Evolutionary conservation across 2,329 filamentous ascomycete genomes (phyloP), one percentile per base, ranked within the genome.

Genomic region (Colletotrichum acutatum): DNA sequence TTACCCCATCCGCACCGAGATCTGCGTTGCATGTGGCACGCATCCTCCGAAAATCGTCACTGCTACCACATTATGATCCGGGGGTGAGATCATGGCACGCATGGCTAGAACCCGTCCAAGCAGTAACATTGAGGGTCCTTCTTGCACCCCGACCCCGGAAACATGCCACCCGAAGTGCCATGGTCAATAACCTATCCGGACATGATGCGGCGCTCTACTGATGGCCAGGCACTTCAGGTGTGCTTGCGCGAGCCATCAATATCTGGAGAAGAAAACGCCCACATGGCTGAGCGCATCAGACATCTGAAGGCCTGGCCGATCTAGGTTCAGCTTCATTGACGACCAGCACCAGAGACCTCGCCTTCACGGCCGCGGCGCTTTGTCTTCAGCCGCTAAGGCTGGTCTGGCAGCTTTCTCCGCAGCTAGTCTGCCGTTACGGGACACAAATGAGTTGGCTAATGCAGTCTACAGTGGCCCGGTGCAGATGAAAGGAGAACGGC

Each of bases 51-150:
- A 28, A 56, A 11, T 60, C 66, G 70, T 70, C 70, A 72, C 60
- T 61, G 14, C 60, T 57, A 49, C 42, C 63, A 46, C 66, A 70
- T 72, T 14, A 61, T 70, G 70, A 72, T 65, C 54, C 37, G n/a
- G 56, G 22, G 49, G 56, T 61, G 66, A 66, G 60, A 72, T 70
- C 66, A 70, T 70, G 54, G 22, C 52, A 14, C 34, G 34, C 66
- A 70, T 70, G 54, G 22, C 37, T 14, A 49, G 26, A 49, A 26
- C 30, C 32, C 26, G 22, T 28, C n/a, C n/a, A 24, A 32, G 32
- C 42, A 53, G 52, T 16, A 22, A 12, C 30, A 53, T 61, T 46
- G 24, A 37, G 37, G n/a, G 54, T 57, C 22, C 19, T 42, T 57
- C 3, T 6, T 9, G 24, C 28, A 65, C 3, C 9, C 6, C 24